A percentile compares a stretch with the other conserved stretches of the same genome.
These are phyloP conservation scores for Centella asiatica DNA, from an alignment of 129 eudicot species.

Conservation along the genomic window DNA sequence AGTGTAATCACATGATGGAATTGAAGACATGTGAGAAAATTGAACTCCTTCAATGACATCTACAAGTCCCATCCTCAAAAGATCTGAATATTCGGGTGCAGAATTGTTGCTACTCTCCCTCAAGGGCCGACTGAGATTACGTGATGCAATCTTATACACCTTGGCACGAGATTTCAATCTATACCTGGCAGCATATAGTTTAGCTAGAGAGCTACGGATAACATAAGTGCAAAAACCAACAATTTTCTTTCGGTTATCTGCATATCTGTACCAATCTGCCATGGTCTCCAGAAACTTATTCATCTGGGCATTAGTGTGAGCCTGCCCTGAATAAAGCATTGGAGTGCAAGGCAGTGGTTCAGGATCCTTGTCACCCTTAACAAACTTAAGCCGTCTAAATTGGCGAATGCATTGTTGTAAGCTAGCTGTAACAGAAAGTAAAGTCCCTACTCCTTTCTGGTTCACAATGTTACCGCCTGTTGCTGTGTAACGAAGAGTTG, in stretches of 20 bases:
- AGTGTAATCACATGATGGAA: slow-evolving; percentile 81
- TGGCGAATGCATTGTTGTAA: slow-evolving; percentile 69
- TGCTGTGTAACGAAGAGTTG: slow-evolving; percentile 78
- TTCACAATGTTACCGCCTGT: slow-evolving; percentile 79
- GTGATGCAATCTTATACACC: slow-evolving; percentile 77
- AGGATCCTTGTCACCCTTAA: slow-evolving; percentile 89
- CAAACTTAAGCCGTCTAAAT: slow-evolving; percentile 60
- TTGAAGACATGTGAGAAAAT: slow-evolving; percentile 67
- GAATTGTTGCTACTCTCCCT: slow-evolving; percentile 51
- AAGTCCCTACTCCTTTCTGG: slow-evolving; percentile 82
- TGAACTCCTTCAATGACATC: slow-evolving; percentile 86
- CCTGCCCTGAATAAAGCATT: slow-evolving; percentile 93
- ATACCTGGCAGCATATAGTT: slow-evolving; percentile 89
- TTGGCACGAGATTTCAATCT: slow-evolving; percentile 88
- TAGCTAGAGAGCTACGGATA: slow-evolving; percentile 74
- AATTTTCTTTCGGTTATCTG: slow-evolving; percentile 85
- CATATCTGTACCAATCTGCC: slow-evolving; percentile 93
- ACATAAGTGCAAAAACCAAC: slow-evolving; percentile 83
- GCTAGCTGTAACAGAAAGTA: slow-evolving; percentile 89
- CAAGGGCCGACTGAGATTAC: slow-evolving; percentile 78
- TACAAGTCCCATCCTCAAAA: slow-evolving; percentile 79
- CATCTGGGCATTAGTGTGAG: slow-evolving; percentile 94
- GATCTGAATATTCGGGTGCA: slow-evolving; percentile 74
- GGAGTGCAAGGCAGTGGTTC: slow-evolving; percentile 93
- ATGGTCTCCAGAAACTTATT: slow-evolving; percentile 86